phyloP scores from a whole-genome alignment of 2,329 filamentous ascomycete species.

The Diaporthe sp. region DNA sequence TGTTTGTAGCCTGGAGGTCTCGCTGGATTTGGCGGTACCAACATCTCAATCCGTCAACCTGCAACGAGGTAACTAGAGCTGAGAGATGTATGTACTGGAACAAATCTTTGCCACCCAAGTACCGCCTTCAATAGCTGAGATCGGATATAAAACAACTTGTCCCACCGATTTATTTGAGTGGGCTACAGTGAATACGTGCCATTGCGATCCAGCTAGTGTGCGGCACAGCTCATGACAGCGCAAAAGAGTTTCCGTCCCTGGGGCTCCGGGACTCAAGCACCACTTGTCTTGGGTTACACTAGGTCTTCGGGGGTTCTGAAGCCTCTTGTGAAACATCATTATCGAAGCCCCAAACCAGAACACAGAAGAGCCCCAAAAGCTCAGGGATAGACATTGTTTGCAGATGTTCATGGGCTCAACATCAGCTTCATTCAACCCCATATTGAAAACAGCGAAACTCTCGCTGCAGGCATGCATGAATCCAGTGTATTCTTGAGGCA shows the following conservation, averaged over 20 bases:
- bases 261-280: neutral
- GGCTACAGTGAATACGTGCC: neutral
- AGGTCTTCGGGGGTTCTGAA: neutral
- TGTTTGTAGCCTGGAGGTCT: neutral
- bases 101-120: too few species aligned
- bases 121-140: neutral
- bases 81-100: neutral
- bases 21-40: neutral
- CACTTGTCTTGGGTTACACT: neutral
- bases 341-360: neutral
- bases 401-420: neutral
- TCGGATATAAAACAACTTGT: neutral
- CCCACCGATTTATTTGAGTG: neutral
- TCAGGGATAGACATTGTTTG: too few species aligned
- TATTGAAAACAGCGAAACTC: neutral
- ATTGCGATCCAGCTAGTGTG: neutral
- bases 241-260: neutral
- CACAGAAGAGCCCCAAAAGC: neutral
- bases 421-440: neutral
- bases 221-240: neutral
- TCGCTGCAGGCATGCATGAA: neutral
- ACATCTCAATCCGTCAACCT: neutral
- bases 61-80: neutral
- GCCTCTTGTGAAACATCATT: neutral
- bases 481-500: neutral